These are phyloP conservation scores for Metschnikowia chrysomelidarum DNA, from an alignment of 805 yeast species.

Conservation along the genomic window DNA sequence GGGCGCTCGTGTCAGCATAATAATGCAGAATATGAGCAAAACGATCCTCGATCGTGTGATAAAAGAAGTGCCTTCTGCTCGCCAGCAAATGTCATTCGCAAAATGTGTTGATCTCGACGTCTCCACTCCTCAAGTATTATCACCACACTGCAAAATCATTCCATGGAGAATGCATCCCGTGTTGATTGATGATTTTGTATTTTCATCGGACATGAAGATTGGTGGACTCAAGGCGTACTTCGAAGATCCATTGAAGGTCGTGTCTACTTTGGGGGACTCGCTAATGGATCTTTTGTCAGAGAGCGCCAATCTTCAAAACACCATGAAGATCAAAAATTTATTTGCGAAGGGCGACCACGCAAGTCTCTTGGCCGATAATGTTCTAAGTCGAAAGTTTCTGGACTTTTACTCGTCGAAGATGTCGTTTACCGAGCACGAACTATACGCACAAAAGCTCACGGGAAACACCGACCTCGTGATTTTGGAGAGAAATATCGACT, in stretches of 20 bases:
- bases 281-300: conserved; percentile 46
- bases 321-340: conserved; percentile 50
- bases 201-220: conserved; percentile 38
- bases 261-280: conserved; percentile 48
- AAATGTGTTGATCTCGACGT: conserved; percentile 10
- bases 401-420: conserved; percentile 36
- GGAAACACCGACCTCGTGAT: conserved; percentile 70
- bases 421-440: conserved; percentile 37
- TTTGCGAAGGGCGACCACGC: conserved; percentile 63
- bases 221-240: conserved; percentile 45
- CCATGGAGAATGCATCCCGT: conserved; percentile 48
- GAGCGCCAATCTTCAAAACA: conserved; percentile 20
- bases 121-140: conserved; percentile 16
- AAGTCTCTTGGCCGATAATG: conserved; percentile 41
- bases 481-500: conserved; percentile 76
- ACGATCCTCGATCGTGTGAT: conserved; percentile 31
- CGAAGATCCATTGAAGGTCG: conserved; percentile 43
- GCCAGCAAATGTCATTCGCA: conserved; percentile 18
- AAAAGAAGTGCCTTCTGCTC: conserved; percentile 21
- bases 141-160: conserved; percentile 41
- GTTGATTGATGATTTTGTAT: conserved; percentile 36
- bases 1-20: conserved; percentile 19
- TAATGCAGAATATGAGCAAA: conserved; percentile 38
- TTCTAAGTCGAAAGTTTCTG: conserved; percentile 34
- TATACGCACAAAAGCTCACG: conserved; percentile 33